These are phyloP conservation scores for Microbotryum saponariae DNA, from an alignment of 1,284 basidiomycete genomes.

Conservation along the genomic window DNA sequence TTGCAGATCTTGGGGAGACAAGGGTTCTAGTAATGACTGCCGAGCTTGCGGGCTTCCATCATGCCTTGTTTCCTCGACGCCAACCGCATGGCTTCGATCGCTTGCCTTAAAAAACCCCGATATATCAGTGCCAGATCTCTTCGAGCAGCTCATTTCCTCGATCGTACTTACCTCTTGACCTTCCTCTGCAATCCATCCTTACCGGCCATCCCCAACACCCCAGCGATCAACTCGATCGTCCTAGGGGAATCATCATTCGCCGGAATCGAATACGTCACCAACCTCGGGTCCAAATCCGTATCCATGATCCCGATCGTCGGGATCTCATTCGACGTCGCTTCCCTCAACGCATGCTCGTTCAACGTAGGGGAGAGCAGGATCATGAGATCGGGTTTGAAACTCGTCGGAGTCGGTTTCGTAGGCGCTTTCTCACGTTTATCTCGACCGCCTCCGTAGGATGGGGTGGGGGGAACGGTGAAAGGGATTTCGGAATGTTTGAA, in stretches of 20 bases:
- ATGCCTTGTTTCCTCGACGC: too few species aligned
- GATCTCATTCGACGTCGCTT: constrained; percentile 43
- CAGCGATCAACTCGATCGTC: constrained; percentile 81
- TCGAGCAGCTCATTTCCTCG: too few species aligned
- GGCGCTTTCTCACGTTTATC: not conserved
- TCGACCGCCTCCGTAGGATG: not conserved
- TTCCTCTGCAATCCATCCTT: constrained; percentile 55
- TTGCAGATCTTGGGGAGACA: too few species aligned
- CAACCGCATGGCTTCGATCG: too few species aligned
- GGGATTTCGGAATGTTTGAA: constrained; percentile 31
- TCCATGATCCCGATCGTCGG: constrained; percentile 65
- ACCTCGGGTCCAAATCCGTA: constrained; percentile 88
- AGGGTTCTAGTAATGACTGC: too few species aligned
- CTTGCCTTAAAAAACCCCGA: too few species aligned
- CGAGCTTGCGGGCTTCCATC: too few species aligned
- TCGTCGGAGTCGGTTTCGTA: constrained; percentile 14
- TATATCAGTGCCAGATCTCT: too few species aligned
- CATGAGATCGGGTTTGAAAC: constrained; percentile 35
- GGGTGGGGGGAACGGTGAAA: not conserved
- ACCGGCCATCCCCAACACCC: constrained; percentile 85
- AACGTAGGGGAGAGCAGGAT: constrained; percentile 35
- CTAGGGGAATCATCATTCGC: constrained; percentile 92
- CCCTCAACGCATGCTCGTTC: constrained; percentile 40
- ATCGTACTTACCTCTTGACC: constrained; percentile 9
- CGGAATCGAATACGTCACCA: constrained; percentile 97